phyloP scores from a whole-genome alignment of 169 alveolate genomes.

The Plasmodium relictum region DNA sequence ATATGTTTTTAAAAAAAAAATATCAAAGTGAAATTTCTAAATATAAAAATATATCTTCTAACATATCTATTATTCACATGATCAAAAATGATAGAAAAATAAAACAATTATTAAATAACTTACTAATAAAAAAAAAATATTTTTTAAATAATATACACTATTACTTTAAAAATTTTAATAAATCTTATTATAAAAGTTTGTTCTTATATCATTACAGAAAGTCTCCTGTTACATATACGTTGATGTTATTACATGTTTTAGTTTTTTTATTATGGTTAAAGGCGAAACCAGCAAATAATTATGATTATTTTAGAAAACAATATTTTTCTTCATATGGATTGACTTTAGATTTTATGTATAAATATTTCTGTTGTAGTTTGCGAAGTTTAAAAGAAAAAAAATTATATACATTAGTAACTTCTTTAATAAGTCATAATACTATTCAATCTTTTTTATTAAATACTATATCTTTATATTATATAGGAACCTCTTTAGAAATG shows the following conservation, averaged over 20 bases:
- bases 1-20: not conserved
- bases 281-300: conserved; percentile 24
- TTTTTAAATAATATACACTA: not conserved
- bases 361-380: conserved; percentile 44
- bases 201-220: conserved; percentile 4
- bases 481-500: conserved; percentile 46
- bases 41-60: not conserved
- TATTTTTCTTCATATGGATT: not conserved
- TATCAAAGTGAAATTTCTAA: not conserved
- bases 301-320: not conserved
- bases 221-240: conserved; percentile 50
- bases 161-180: not conserved
- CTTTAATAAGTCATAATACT: conserved; percentile 55
- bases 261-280: conserved; percentile 42
- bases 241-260: conserved; percentile 32
- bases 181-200: conserved; percentile 14
- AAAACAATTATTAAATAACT: not conserved
- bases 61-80: not conserved
- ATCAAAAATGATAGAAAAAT: not conserved
- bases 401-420: conserved; percentile 38
- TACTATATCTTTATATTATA: conserved; percentile 51
- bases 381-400: conserved; percentile 36
- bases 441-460: conserved; percentile 50
- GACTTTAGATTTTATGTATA: conserved; percentile 36
- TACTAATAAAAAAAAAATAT: not conserved